Conservation (phyloP, 139 green algal genomes). For the Haematococcus lacustris region DNA sequence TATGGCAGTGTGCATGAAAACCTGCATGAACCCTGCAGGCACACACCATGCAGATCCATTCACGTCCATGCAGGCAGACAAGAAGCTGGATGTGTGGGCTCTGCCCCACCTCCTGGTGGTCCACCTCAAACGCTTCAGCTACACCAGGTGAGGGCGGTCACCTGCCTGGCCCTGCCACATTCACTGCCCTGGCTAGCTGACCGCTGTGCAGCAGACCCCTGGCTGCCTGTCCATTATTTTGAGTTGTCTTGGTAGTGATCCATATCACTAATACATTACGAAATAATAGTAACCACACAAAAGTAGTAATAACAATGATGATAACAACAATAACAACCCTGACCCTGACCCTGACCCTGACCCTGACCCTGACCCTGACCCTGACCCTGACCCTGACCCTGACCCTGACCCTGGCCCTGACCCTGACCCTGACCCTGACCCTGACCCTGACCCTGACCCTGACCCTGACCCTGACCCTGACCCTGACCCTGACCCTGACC, state of each 20-base stretch:
- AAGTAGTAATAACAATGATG: background rate
- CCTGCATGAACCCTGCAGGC: too few species aligned
- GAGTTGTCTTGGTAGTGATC: too few species aligned
- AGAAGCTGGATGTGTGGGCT: slow-evolving; percentile 90
- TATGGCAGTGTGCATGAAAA: background rate
- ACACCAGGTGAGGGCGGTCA: slow-evolving; percentile 41
- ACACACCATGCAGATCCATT: background rate
- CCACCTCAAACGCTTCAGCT: slow-evolving; percentile 94
- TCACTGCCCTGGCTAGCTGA: too few species aligned
- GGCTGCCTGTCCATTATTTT: too few species aligned
- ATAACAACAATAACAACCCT: background rate
- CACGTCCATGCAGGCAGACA: slow-evolving; percentile 49
- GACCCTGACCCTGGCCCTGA: too few species aligned
- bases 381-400: background rate
- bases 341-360: background rate
- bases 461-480: background rate
- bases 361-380: too few species aligned
- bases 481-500: too few species aligned
- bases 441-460: background rate
- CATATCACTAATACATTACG: too few species aligned
- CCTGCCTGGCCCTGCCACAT: background rate
- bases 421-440: too few species aligned
- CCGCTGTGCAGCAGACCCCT: too few species aligned
- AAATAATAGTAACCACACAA: background rate
- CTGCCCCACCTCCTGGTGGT: slow-evolving; percentile 89